These are phyloP conservation scores for Tetrapisispora namnaoensis DNA, from an alignment of 805 yeast genomes.

Conservation along the genomic window DNA sequence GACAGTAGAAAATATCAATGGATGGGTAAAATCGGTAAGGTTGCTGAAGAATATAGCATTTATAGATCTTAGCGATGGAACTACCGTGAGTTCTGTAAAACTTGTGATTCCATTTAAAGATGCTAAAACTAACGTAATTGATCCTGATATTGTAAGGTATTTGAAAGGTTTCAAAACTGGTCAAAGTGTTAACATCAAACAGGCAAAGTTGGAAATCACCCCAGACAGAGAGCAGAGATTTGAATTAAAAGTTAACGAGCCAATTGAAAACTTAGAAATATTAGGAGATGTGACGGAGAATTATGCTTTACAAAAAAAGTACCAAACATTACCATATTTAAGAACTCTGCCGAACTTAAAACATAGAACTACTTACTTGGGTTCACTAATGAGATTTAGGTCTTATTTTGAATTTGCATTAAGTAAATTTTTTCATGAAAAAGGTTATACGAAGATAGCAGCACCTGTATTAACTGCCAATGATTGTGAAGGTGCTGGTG, in stretches of 20 bases:
- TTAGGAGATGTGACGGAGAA: conserved; percentile 52
- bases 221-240: conserved; percentile 36
- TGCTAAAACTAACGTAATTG: background rate
- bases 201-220: conserved; percentile 24
- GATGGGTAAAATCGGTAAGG: conserved; percentile 70
- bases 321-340: conserved; percentile 53
- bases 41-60: conserved; percentile 69
- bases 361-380: conserved; percentile 58
- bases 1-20: conserved; percentile 30
- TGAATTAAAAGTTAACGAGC: conserved; percentile 38
- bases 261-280: conserved; percentile 33
- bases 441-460: conserved; percentile 57
- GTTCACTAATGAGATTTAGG: conserved; percentile 62
- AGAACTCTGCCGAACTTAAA: conserved; percentile 69
- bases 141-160: conserved; percentile 11
- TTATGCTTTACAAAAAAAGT: conserved; percentile 81
- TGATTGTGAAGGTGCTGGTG: conserved; percentile 98
- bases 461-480: conserved; percentile 85
- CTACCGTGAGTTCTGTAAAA: conserved; percentile 43
- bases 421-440: conserved; percentile 41
- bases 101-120: conserved; percentile 35
- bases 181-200: conserved; percentile 35
- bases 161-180: conserved; percentile 34
- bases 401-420: conserved; percentile 52
- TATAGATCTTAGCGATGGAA: conserved; percentile 73